Evolutionary conservation across 2,329 filamentous ascomycete genomes (phyloP), one percentile per base, ranked within the genome.

Genomic region (Curvularia sp.): DNA sequence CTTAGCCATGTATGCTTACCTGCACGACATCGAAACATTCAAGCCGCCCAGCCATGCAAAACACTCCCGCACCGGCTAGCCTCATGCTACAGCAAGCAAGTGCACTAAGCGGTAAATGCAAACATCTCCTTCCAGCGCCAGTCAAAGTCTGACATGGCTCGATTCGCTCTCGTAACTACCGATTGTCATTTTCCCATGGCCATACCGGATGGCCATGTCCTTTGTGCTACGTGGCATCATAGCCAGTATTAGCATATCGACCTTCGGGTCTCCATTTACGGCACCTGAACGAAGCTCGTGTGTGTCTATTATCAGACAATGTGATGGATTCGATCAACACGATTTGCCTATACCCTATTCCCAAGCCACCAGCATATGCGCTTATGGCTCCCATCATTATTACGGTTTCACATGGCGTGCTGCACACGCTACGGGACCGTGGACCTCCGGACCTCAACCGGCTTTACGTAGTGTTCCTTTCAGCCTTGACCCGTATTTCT

Each of bases 1-100:
- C 64, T 64, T 65, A 67, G 34, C 36, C 55, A 55, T 54, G 58
- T 54, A 64, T 55, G 54, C 48, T 45, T 61, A 56, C 23, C 55
- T 54, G 49, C 55, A 54, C 45, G 50, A 54, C 55, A 57, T 57
- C 55, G 55, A 53, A 53, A 55, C 52, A 64, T 59, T 38, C 36
- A 51, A 50, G n/a, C 36, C 55, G 19, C 36, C 55, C 39, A 48
- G 52, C 48, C 28, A 59, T 49, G 47, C 55, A 59, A 49, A 55
- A 49, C 50, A 32, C 23, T 52, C 41, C 49, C 42, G 53, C 30
- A 45, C 41, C 18, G 45, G 55, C 45, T 52, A 58, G 42, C 36
- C 47, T 27, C 32, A 45, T 27, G 48, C 38, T 57, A 39, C 45
- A 53, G 43, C 38, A 36, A 53, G 49, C 41, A 27, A 55, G 51